phyloP scores from a whole-genome alignment of 257 asterid species.

The Nicotiana noctiflora region DNA sequence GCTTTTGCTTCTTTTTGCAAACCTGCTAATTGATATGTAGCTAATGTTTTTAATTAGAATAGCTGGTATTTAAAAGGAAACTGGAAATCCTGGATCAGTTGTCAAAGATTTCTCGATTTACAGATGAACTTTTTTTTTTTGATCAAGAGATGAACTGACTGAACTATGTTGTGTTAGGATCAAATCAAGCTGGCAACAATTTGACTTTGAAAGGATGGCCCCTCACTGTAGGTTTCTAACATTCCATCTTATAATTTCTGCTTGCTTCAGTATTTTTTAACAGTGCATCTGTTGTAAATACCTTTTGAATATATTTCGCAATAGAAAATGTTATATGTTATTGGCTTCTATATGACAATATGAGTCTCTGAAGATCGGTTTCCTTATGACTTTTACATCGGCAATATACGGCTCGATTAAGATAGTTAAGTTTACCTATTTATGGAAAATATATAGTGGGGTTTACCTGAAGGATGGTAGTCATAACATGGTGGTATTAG shows the following conservation, averaged over 20 bases:
- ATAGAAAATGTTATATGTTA: neutral
- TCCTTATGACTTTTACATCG: neutral
- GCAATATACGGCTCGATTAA: neutral
- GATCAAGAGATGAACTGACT: neutral
- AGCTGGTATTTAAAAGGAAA: neutral
- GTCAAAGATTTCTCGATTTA: neutral
- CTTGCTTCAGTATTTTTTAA: neutral
- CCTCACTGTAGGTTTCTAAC: conserved; percentile 63
- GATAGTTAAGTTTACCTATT: neutral
- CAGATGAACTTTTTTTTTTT: neutral
- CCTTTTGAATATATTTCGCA: neutral
- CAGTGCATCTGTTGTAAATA: neutral
- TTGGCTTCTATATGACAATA: neutral
- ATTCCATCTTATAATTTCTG: neutral
- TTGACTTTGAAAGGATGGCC: conserved; percentile 99
- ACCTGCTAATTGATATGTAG: neutral
- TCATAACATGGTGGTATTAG: neutral
- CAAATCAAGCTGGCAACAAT: conserved; percentile 92
- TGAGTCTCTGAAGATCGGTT: neutral
- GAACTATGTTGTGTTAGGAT: conserved; percentile 45
- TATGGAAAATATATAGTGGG: neutral
- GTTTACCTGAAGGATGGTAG: neutral
- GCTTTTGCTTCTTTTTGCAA: neutral
- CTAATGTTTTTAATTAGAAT: neutral
- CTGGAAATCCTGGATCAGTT: neutral